phyloP scores from a whole-genome alignment of 108 stramenopile genomes.

The Cyclotella choctawhatcheeana region DNA sequence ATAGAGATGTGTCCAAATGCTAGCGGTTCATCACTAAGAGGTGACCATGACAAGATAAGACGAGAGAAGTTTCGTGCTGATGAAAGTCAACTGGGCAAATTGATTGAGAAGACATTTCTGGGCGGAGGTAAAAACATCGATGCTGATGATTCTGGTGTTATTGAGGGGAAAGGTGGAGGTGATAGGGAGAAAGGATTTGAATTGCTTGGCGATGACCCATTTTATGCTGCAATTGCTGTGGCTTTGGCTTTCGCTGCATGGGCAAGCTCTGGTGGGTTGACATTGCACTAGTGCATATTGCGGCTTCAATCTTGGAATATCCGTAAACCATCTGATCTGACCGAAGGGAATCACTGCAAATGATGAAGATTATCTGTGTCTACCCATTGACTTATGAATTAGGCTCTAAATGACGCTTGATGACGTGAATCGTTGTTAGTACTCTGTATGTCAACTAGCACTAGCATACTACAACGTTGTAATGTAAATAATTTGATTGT shows the following conservation, averaged over 20 bases:
- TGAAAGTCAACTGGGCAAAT: slow-evolving; percentile 57
- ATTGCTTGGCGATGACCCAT: slow-evolving; percentile 80
- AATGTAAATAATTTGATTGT: no score
- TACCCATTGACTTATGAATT: no score
- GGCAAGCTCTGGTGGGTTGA: slow-evolving; percentile 61
- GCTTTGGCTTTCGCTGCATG: slow-evolving; percentile 69
- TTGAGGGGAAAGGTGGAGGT: slow-evolving; percentile 81
- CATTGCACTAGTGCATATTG: slow-evolving; percentile 55
- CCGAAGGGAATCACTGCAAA: no score
- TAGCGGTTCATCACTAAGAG: slow-evolving; percentile 56
- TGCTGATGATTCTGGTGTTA: slow-evolving; percentile 61
- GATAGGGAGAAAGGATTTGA: slow-evolving; percentile 47
- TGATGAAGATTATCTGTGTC: no score
- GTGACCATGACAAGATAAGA: slow-evolving; percentile 68
- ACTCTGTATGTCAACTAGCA: no score
- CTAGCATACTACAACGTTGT: no score
- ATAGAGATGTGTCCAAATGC: slow-evolving; percentile 76
- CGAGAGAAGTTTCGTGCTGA: slow-evolving; percentile 55
- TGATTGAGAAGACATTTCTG: slow-evolving; percentile 48
- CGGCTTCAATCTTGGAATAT: no score
- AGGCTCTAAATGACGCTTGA: no score
- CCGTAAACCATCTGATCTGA: neutral
- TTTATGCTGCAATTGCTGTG: slow-evolving; percentile 75
- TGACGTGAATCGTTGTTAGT: no score
- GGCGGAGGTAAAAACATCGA: slow-evolving; percentile 66